Evolutionary conservation across 345 rosid species (phyloP).

Genomic region (Cardamine occulta): DNA sequence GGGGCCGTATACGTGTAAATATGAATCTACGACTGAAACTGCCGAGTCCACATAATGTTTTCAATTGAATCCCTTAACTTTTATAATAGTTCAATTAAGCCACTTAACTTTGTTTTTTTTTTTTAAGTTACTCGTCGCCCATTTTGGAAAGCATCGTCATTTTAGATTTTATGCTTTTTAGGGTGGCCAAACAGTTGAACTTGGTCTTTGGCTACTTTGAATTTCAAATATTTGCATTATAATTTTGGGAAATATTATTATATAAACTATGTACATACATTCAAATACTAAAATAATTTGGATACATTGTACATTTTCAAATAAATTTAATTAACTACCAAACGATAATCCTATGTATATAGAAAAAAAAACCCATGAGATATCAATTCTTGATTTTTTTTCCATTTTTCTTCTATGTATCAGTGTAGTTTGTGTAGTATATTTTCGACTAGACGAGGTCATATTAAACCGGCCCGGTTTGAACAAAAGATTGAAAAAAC

Average conservation of each 20-base stretch:
- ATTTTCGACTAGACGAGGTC: neutral
- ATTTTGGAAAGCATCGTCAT: neutral
- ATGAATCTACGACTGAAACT: conserved; percentile 22
- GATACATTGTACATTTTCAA: conserved; percentile 10
- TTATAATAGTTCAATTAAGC: neutral
- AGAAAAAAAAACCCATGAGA: neutral
- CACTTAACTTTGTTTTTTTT: neutral
- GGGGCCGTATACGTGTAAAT: conserved; percentile 8
- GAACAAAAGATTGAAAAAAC: conserved; percentile 6
- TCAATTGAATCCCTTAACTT: neutral
- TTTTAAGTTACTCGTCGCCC: neutral
- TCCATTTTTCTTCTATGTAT: neutral
- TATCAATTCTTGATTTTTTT: neutral
- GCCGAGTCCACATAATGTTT: neutral
- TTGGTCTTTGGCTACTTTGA: neutral
- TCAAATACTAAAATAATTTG: neutral
- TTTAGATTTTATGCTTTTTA: neutral
- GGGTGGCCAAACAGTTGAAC: neutral
- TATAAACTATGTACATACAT: neutral
- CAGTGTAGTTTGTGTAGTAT: neutral
- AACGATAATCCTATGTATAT: neutral
- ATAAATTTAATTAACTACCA: neutral
- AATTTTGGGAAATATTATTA: neutral
- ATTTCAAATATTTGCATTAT: neutral
- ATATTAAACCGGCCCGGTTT: conserved; percentile 13